Conservation (phyloP, 768 basidiomycete genomes). For the Suillus alpinus region DNA sequence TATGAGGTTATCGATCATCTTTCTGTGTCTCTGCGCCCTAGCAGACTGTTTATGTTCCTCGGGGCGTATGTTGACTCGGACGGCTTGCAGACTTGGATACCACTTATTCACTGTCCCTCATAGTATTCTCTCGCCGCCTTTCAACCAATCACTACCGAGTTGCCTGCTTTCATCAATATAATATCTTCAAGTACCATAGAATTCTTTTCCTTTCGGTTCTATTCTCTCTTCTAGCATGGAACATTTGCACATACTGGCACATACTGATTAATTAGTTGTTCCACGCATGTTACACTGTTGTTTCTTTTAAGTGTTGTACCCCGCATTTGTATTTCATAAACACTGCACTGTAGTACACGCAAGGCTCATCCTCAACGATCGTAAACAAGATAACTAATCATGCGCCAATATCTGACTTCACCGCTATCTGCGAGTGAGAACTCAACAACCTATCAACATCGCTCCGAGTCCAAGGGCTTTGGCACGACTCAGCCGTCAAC, state of each 20-base stretch:
- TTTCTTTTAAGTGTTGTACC: not conserved
- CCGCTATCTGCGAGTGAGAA: not conserved
- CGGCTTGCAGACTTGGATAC: not conserved
- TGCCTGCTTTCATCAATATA: not conserved
- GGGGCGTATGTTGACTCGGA: not conserved
- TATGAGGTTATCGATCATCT: not conserved
- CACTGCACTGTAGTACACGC: not conserved
- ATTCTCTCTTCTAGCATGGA: not conserved
- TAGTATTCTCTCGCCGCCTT: not conserved
- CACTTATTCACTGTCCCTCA: not conserved
- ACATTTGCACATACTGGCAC: not conserved
- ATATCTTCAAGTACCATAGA: slow-evolving; percentile 1
- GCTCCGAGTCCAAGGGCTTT: not conserved
- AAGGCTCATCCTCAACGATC: not conserved
- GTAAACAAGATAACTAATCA: not conserved
- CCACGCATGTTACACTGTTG: not conserved
- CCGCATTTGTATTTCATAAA: not conserved
- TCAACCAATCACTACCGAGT: not conserved
- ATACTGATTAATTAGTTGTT: not conserved
- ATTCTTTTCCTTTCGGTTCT: not conserved
- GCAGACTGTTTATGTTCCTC: not conserved
- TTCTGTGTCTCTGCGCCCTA: not conserved
- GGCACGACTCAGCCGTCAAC: slow-evolving; percentile 15
- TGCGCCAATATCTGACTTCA: not conserved
- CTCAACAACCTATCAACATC: not conserved